phyloP scores from a whole-genome alignment of 1,139 yeast genomes.

The Diutina scorzettiae region DNA sequence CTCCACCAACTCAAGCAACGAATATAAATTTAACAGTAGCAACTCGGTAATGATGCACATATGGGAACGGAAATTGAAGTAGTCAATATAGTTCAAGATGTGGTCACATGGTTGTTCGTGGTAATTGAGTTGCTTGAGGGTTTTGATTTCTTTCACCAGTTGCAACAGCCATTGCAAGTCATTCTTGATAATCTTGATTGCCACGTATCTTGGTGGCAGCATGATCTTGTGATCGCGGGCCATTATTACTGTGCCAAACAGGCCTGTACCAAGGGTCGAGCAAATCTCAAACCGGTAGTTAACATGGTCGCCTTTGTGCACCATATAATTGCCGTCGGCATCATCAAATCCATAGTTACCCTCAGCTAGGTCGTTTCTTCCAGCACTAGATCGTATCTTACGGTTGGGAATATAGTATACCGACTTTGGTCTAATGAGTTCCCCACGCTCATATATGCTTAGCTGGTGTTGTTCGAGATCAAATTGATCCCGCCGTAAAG shows the following conservation, averaged over 20 bases:
- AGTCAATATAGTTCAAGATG: conserved; percentile 48
- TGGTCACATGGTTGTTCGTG: conserved; percentile 16
- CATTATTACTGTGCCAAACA: conserved; percentile 71
- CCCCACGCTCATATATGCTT: conserved; percentile 43
- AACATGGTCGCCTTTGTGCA: conserved; percentile 55
- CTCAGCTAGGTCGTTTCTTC: conserved; percentile 24
- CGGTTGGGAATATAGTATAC: conserved; percentile 26
- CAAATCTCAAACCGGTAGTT: conserved; percentile 62
- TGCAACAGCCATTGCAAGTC: conserved; percentile 67
- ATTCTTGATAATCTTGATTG: conserved; percentile 68
- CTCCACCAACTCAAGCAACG: conserved; percentile 46
- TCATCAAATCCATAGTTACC: conserved; percentile 70
- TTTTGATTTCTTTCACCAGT: conserved; percentile 67
- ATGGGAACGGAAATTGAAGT: conserved; percentile 74
- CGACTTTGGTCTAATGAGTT: conserved; percentile 28
- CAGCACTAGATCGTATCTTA: conserved; percentile 12
- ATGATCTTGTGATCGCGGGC: conserved; percentile 54
- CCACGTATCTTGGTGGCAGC: conserved; percentile 29
- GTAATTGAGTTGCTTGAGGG: conserved; percentile 35
- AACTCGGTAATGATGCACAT: conserved; percentile 73
- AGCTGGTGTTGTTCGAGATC: conserved; percentile 11
- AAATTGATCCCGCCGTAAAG: conserved; percentile 9
- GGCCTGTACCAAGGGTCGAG: conserved; percentile 59
- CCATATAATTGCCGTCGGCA: conserved; percentile 46
- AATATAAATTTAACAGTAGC: conserved; percentile 55